A percentile compares a stretch with the other conserved stretches of the same genome.
phyloP scores from a whole-genome alignment of 257 asterid species.

The Lithospermum erythrorhizon region DNA sequence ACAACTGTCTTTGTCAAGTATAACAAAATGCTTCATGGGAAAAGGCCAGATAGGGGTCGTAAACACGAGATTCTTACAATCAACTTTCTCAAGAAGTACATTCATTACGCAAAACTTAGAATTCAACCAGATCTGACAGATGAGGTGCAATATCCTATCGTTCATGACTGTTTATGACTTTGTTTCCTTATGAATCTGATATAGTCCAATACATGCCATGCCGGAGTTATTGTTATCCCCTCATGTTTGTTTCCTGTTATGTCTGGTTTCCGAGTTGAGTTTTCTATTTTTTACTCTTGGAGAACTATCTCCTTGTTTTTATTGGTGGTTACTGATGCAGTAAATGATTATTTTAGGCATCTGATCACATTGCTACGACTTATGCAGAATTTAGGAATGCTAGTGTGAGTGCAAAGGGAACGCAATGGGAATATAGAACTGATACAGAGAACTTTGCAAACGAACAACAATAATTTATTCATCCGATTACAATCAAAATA shows the following conservation, averaged over 20 bases:
- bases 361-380: conserved; percentile 82
- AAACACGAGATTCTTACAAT: conserved; percentile 73
- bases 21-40: conserved; percentile 82
- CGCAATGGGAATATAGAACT: too few relatives aligned
- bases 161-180: not conserved
- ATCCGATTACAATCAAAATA: too few relatives aligned
- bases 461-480: too few relatives aligned
- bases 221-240: not conserved
- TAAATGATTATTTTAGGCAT: conserved; percentile 46
- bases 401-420: conserved; percentile 79
- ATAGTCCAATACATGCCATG: not conserved
- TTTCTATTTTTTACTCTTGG: not conserved
- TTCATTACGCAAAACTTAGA: conserved; percentile 79
- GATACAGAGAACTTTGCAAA: too few relatives aligned
- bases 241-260: not conserved
- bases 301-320: not conserved
- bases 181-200: not conserved
- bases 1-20: conserved; percentile 68
- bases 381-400: conserved; percentile 91
- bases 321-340: conserved; percentile 15
- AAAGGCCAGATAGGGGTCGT: conserved; percentile 36
- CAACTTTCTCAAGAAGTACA: conserved; percentile 82
- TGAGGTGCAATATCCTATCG: conserved; percentile 42
- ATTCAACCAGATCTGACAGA: conserved; percentile 91
- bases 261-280: not conserved